Percentiles rank a stretch among this genome's conserved stretches.
phyloP scores from a whole-genome alignment of 2,329 filamentous ascomycete species.

The Lachnellula subtilissima region DNA sequence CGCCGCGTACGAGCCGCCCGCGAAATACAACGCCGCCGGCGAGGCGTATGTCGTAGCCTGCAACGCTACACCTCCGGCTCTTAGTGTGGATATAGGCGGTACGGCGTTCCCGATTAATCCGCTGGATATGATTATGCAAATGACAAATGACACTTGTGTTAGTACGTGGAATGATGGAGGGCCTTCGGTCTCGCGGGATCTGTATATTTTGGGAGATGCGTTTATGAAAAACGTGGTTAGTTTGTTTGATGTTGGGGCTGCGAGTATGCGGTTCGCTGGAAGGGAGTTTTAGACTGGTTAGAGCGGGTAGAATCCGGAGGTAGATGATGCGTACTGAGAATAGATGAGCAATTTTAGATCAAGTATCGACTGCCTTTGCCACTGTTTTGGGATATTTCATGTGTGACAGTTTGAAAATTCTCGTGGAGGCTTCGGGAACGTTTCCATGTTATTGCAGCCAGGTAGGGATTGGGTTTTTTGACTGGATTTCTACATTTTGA shows the following conservation, averaged over 20 bases:
- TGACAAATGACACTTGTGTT: constrained; percentile 1
- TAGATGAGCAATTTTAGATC: no score
- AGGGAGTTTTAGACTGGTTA: neutral
- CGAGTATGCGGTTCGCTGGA: constrained; percentile 38
- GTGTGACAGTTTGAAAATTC: no score
- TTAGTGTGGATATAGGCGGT: constrained; percentile 38
- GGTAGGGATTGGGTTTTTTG: no score
- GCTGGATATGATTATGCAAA: constrained; percentile 29
- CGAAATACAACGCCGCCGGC: constrained; percentile 27
- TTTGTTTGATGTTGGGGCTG: constrained; percentile 45
- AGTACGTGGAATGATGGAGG: neutral
- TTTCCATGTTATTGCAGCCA: no score
- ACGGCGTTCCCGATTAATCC: constrained; percentile 30
- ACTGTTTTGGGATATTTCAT: no score
- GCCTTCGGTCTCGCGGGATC: no score
- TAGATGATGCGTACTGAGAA: no score
- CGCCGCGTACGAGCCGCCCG: constrained; percentile 39
- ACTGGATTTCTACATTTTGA: no score
- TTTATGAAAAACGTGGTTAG: constrained; percentile 46
- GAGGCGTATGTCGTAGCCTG: constrained; percentile 39
- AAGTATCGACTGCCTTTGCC: no score
- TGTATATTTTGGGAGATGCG: constrained; percentile 38
- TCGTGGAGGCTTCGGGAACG: no score
- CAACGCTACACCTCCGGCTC: constrained; percentile 35
- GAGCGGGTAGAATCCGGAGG: no score